Percentiles rank a stretch among this genome's conserved stretches.
These are phyloP conservation scores for Scenedesmus sp. DNA, from an alignment of 163 green algal genomes.

Conservation along the genomic window DNA sequence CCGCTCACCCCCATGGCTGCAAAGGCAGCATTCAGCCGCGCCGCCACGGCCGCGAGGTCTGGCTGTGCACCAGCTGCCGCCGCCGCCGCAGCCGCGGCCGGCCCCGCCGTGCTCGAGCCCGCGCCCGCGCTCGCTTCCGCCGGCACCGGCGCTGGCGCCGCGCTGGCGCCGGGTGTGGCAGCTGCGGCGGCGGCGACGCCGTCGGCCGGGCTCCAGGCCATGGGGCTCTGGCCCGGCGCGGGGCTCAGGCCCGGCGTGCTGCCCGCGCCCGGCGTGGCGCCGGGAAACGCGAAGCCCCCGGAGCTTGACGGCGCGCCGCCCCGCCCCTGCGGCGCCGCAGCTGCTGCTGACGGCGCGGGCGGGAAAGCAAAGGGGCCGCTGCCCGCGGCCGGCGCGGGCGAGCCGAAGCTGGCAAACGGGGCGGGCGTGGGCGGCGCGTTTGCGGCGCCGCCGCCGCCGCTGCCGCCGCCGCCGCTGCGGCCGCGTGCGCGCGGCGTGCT, in stretches of 20 bases:
- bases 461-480: not conserved
- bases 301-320: not conserved
- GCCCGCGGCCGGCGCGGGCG: not conserved
- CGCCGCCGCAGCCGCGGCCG: constrained; percentile 14
- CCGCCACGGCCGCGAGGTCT: constrained; percentile 16
- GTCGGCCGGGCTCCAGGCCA: constrained; percentile 46
- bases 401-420: constrained; percentile 36
- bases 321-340: not conserved
- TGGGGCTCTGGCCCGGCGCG: too few relatives aligned
- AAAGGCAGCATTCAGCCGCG: constrained; percentile 26
- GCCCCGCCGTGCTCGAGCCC: not conserved
- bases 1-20: constrained; percentile 22
- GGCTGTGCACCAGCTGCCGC: not conserved
- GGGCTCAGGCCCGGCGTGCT: constrained; percentile 28
- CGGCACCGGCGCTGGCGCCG: not conserved
- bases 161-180: not conserved
- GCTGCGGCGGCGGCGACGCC: not conserved
- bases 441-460: not conserved
- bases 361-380: too few relatives aligned
- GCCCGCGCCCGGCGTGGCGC: not conserved
- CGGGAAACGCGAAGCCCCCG: constrained; percentile 5
- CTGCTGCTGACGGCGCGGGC: not conserved
- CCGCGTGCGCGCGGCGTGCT: not conserved
- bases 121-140: not conserved
- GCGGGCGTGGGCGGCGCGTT: constrained; percentile 5